Conservation (phyloP, 306 rosid genomes). For the Ormosia emarginata region DNA sequence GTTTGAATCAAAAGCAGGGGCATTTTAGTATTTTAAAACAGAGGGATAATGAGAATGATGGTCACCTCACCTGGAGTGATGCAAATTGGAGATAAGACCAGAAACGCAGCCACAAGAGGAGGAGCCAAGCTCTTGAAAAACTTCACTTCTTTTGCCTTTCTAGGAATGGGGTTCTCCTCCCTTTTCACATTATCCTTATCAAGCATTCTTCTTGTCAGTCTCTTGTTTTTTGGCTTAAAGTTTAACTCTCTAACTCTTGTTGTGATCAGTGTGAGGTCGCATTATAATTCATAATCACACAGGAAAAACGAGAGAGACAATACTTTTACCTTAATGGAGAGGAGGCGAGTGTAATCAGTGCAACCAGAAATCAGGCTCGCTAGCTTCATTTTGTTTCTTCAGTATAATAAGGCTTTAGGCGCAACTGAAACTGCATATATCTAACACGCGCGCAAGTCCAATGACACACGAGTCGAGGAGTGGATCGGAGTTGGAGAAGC, state of each 20-base stretch:
- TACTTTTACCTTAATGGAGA: slow-evolving; percentile 35
- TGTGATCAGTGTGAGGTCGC: background rate
- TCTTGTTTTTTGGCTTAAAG: background rate
- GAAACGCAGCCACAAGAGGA: slow-evolving; percentile 54
- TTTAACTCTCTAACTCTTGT: background rate
- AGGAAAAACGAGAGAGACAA: background rate
- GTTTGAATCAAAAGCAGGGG: slow-evolving; percentile 15
- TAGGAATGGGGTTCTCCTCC: slow-evolving; percentile 25
- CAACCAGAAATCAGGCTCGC: slow-evolving; percentile 20
- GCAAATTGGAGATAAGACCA: slow-evolving; percentile 56
- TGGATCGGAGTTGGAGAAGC: background rate
- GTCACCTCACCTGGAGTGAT: slow-evolving; percentile 38
- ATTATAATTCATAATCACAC: background rate
- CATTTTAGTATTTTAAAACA: background rate
- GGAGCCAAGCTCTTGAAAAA: slow-evolving; percentile 47
- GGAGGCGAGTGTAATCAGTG: background rate
- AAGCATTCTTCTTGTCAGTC: background rate
- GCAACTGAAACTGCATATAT: background rate
- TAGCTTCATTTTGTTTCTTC: slow-evolving; percentile 37
- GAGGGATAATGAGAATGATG: background rate
- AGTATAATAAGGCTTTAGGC: background rate
- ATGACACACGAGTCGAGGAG: background rate
- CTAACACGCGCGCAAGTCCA: background rate
- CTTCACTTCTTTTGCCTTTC: slow-evolving; percentile 20
- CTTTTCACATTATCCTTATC: slow-evolving; percentile 30